These are phyloP conservation scores for Mycena filopes DNA, from an alignment of 768 basidiomycete species.

Conservation along the genomic window DNA sequence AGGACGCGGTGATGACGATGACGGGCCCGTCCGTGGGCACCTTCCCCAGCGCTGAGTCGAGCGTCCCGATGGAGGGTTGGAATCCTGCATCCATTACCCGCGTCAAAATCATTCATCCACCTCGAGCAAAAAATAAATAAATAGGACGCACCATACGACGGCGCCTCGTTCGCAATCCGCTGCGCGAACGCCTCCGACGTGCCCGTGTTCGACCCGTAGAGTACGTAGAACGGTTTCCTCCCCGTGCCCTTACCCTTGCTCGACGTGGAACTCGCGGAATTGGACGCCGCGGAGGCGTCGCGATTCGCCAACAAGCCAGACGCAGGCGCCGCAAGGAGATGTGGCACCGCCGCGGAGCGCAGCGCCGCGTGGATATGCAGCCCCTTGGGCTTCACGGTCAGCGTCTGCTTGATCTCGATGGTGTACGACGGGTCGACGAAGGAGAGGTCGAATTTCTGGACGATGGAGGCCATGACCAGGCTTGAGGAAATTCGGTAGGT, in stretches of 20 bases:
- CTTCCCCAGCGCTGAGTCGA: conserved; percentile 50
- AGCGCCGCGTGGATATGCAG: conserved; percentile 53
- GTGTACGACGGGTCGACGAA: conserved; percentile 56
- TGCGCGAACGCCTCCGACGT: conserved; percentile 61
- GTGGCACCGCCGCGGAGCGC: conserved; percentile 39
- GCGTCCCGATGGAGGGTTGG: conserved; percentile 47
- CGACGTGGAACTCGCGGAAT: background rate
- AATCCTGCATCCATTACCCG: conserved; percentile 47
- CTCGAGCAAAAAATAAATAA: no score
- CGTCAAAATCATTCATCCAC: background rate
- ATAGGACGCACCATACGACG: conserved; percentile 43
- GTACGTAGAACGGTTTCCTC: conserved; percentile 47
- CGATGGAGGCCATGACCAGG: conserved; percentile 51
- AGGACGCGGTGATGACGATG: conserved; percentile 58
- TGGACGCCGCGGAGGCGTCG: background rate
- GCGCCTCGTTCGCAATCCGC: conserved; percentile 52
- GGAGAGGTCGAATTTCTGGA: conserved; percentile 59
- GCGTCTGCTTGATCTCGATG: conserved; percentile 53
- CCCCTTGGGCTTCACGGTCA: conserved; percentile 59
- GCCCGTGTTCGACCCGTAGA: conserved; percentile 61
- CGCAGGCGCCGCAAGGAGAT: conserved; percentile 29
- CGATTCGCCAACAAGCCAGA: conserved; percentile 29
- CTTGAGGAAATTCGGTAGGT: background rate
- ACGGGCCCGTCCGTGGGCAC: conserved; percentile 57
- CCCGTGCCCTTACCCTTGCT: background rate